These are phyloP conservation scores for Oryza brachyantha DNA, from an alignment of 176 grass and related monocot genomes.

Conservation along the genomic window DNA sequence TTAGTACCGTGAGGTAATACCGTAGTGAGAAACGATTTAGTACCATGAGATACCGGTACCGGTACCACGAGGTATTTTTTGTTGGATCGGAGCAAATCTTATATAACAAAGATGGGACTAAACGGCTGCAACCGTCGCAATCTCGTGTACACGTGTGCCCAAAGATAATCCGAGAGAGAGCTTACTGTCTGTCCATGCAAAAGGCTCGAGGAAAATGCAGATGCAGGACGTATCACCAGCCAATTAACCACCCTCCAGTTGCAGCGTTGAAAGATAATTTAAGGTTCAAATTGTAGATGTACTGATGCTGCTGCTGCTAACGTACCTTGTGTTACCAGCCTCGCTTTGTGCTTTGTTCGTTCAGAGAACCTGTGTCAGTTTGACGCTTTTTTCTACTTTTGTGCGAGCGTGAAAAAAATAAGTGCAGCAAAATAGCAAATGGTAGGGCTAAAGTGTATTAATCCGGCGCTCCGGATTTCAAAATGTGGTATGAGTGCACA, in stretches of 20 bases:
- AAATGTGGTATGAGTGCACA: not conserved
- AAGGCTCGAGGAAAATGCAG: conserved; percentile 1
- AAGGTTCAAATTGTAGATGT: no score
- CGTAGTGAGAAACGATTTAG: no score
- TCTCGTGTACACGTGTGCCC: not conserved
- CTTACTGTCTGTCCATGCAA: not conserved
- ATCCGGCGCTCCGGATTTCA: not conserved
- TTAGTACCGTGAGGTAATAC: no score
- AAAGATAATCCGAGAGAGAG: not conserved
- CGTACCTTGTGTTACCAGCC: not conserved
- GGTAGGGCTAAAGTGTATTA: not conserved
- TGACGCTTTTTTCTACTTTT: not conserved
- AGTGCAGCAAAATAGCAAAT: not conserved
- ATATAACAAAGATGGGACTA: no score
- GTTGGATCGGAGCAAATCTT: no score
- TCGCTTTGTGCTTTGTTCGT: not conserved
- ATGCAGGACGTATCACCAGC: conserved; percentile 5
- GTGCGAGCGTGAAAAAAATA: no score
- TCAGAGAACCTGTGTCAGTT: not conserved
- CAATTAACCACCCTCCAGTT: not conserved
- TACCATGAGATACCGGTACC: no score
- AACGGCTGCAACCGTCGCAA: not conserved
- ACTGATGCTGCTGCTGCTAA: no score
- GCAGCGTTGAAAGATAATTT: no score
- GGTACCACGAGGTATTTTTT: no score